These are phyloP conservation scores for Calonectria fujianensis DNA, from an alignment of 2,329 filamentous ascomycete species.

Conservation along the genomic window DNA sequence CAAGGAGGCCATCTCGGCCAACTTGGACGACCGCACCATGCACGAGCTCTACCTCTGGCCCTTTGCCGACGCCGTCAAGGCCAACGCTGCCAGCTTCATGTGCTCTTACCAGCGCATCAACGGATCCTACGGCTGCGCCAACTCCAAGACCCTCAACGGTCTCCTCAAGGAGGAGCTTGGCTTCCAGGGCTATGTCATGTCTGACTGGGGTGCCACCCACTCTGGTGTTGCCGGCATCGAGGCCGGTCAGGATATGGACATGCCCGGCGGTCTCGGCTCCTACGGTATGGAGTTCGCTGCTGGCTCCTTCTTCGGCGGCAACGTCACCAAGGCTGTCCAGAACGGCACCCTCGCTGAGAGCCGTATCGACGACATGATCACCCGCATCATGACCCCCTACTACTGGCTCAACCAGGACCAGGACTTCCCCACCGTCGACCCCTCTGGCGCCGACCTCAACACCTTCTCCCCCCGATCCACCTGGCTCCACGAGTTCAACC, in stretches of 20 bases:
- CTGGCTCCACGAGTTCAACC: conserved; percentile 64
- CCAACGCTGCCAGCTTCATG: conserved; percentile 63
- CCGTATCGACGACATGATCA: conserved; percentile 68
- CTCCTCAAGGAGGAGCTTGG: conserved; percentile 70
- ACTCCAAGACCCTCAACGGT: conserved; percentile 68
- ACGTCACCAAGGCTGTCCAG: conserved; percentile 67
- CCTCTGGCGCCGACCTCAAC: conserved; percentile 68
- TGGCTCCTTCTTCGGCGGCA: conserved; percentile 66
- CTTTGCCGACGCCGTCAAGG: conserved; percentile 59
- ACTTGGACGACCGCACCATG: conserved; percentile 76
- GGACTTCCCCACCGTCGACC: conserved; percentile 65
- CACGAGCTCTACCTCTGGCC: conserved; percentile 70
- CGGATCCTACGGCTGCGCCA: conserved; percentile 70
- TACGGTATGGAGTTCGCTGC: conserved; percentile 56
- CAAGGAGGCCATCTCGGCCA: conserved; percentile 60
- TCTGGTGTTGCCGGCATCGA: conserved; percentile 65
- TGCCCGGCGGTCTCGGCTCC: conserved; percentile 66
- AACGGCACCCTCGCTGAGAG: conserved; percentile 66
- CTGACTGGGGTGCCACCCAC: conserved; percentile 66
- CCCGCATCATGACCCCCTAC: conserved; percentile 74
- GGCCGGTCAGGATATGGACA: conserved; percentile 70
- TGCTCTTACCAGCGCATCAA: conserved; percentile 68
- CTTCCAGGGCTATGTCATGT: conserved; percentile 68
- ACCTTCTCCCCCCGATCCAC: conserved; percentile 69
- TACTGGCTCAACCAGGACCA: conserved; percentile 70